Conservation (phyloP, 371 early-diverging fungal genomes). For the Mucor sp. region DNA sequence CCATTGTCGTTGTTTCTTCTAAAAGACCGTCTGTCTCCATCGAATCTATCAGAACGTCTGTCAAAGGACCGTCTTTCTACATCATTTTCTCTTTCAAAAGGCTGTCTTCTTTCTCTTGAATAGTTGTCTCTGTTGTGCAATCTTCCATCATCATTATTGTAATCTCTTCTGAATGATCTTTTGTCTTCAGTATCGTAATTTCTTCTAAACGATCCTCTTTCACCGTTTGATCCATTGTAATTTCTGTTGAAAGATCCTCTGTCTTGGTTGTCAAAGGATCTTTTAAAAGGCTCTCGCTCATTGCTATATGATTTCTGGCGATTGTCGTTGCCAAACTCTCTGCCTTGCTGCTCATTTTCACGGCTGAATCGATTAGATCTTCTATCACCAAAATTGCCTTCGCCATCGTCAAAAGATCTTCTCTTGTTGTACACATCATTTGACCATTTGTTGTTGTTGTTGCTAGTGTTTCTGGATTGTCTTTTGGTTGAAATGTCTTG, state of each 20-base stretch:
- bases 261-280: neutral
- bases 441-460: neutral
- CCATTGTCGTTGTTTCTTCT: neutral
- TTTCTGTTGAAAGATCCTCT: neutral
- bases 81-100: neutral
- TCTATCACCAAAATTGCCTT: neutral
- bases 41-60: neutral
- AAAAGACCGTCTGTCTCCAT: neutral
- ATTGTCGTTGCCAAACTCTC: neutral
- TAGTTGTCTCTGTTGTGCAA: neutral
- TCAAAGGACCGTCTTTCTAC: neutral
- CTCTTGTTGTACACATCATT: slow-evolving; percentile 5
- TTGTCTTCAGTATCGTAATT: neutral
- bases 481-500: slow-evolving; percentile 5
- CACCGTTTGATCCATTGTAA: neutral
- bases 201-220: neutral
- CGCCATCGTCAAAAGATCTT: neutral
- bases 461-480: neutral
- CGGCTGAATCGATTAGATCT: neutral
- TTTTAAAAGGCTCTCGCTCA: neutral
- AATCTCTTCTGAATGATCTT: neutral
- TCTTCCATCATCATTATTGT: neutral
- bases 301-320: neutral
- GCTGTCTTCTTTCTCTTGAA: neutral
- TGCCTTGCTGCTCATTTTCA: neutral